Percentiles rank a stretch among this genome's conserved stretches.
Conservation (phyloP, 2,329 filamentous ascomycete genomes). For the Aaosphaeria arxii region DNA sequence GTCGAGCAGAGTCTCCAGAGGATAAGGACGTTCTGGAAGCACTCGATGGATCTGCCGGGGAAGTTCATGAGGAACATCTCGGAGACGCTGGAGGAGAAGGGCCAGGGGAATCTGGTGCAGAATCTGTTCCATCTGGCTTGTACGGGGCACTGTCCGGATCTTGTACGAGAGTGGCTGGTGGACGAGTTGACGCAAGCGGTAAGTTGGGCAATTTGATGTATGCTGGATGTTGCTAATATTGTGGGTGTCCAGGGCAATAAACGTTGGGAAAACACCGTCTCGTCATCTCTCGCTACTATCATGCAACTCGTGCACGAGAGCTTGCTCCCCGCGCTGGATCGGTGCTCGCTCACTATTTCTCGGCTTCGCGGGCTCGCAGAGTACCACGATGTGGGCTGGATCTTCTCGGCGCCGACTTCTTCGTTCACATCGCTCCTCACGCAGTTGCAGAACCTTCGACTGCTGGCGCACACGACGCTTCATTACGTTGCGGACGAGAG, state of each 20-base stretch:
- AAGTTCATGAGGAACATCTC: conserved; percentile 77
- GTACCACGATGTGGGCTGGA: conserved; percentile 67
- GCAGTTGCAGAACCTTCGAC: conserved; percentile 69
- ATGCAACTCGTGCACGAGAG: conserved; percentile 80
- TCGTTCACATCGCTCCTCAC: conserved; percentile 54
- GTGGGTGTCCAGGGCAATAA: conserved; percentile 70
- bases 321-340: conserved; percentile 81
- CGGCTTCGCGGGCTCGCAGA: conserved; percentile 79
- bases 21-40: conserved; percentile 79
- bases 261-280: conserved; percentile 87
- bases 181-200: conserved; percentile 79
- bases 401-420: conserved; percentile 50
- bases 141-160: conserved; percentile 74
- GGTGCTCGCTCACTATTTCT: conserved; percentile 76
- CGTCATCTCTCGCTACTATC: conserved; percentile 72
- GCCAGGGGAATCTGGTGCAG: conserved; percentile 65
- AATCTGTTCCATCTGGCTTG: conserved; percentile 81
- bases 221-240: background rate
- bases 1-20: conserved; percentile 76
- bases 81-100: conserved; percentile 67
- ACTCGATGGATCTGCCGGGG: conserved; percentile 72
- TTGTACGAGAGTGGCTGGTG: conserved; percentile 82
- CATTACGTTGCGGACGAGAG: conserved; percentile 72
- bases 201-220: conserved; percentile 27
- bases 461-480: conserved; percentile 72